Evolutionary conservation across 257 asterid species (phyloP), one percentile per base, ranked within the genome.

Genomic region (Solanum infundibuliforme): DNA sequence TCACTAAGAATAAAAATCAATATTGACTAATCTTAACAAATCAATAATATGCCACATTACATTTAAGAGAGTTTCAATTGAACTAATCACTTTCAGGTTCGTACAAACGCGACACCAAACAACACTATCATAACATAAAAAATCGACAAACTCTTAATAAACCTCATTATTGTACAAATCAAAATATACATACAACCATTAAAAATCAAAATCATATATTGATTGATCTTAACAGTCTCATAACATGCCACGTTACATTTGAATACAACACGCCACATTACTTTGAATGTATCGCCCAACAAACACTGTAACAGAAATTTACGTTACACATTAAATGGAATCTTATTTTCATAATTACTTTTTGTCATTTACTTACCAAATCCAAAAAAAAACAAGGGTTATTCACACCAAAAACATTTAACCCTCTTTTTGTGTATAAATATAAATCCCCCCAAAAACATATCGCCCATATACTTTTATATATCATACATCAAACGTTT

Each of bases 271-370:
- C n/a, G 0, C 21, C 9, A 52, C n/a, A 55, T 18, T 55, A 55
- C 65, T 12, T n/a, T 65, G 14, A 65, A 65, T 10, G 16, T n/a
- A 65, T 10, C 16, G 4, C 18, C 71, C 14, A 65, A 65, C 38
- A 69, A 0, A 69, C 10, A 6, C 0, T 7, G 0, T 3, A 69
- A 1, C 21, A 68, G 32, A 68, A 29, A 0, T 29, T 27, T 62
- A 69, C 12, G 5, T 69, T 69, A 69, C 12, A 69, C 38, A 13
- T 12, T 29, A 29, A 69, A 29, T 69, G 18, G 3, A 29, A 69
- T 29, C 38, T 69, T 7, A 29, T 69, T 25, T 66, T 25, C 20
- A 66, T 66, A 25, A 66, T 27, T 25, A 66, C 16, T 25, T 12
- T 25, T 66, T 66, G 73, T 29, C 35, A 76, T n/a, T 21, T 6